Base-by-base conservation (phyloP, 164 flowering plant genomes). In the Echeveria elegans region DNA sequence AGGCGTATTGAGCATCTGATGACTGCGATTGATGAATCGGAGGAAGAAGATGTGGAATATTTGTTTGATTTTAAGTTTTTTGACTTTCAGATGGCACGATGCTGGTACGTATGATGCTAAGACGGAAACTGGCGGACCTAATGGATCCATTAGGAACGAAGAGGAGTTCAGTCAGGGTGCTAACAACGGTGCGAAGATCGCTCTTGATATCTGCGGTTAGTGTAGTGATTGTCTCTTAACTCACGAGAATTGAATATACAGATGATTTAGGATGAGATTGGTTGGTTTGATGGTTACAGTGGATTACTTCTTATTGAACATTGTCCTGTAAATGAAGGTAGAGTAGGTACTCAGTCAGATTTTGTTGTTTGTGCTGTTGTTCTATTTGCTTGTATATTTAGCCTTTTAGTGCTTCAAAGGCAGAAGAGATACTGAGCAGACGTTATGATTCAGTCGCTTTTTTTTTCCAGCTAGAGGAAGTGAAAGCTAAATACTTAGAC, bases 121-220 rank as follows among this genome's bases (percentile, higher is more conserved):
- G 11, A 82, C 94, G 30, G 91, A 90, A 69, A 89, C 94, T 12
- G 99, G 97, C 45, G 99, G 99, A 68, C 86, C 99, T 4, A 89
- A 91, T 75, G 99, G 96, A 24, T 91, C 97, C 6, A 94, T 94
- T 48, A 74, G 96, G 75, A 86, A 67, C 38, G 90, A 88, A 66
- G 93, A 86, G 69, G 99, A 94, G 77, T 80, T 41, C 73, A 50
- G 66, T 67, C 99, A 91, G 69, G 87, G 84, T 29, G 74, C 92
- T 18, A 94, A 94, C 68, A 88, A 61, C 68, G 97, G 97, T 59
- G 73, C 89, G 71, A 84, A 86, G 70, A 86, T 83, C 62, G 96
- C 99, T 36, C 66, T 91, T 48, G 89, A 88, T 68, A 78, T 88
- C 67, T 89, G 92, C 61, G 98, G 94, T 89, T 43, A 71, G 80